Base-by-base conservation (phyloP, 768 basidiomycete genomes). In the Gyrodon lividus region DNA sequence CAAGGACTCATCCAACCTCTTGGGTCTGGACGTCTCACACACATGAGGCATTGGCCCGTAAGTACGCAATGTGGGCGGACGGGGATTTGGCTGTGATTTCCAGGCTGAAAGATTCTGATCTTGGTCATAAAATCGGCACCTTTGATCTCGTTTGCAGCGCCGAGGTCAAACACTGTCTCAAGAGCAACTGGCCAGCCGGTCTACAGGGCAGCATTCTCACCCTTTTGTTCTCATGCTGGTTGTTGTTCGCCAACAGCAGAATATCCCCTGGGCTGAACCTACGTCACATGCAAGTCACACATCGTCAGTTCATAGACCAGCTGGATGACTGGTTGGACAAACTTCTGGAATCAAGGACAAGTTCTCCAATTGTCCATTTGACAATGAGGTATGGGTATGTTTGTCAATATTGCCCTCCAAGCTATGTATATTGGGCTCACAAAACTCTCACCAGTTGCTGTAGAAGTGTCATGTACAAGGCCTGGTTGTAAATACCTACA, bases 321-420 rank as follows among this genome's bases (percentile, higher is more conserved):
- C 41, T 43, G 4, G 41, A 43, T 26, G 4, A 7, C 7, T 43
- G 41, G 41, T 24, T 43, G 23, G 8, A 24, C 3, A 2, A 2
- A 1, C 28, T n/a, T 4, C 24, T n/a, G 22, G 1, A 4, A 7
- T 1, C 16, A 24, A 43, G n/a, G 5, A 24, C 0, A 8, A 43
- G 12, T 43, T 43, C 26, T 43, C 41, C 4, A 24, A 43, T 43
- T 43, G 41, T 26, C 41, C 41, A 14, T 43, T 51, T n/a, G 13
- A 26, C n/a, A n/a, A 5, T 31, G 9, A 31, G 8, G 31, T 31
- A 31, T 33, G 28, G n/a, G n/a, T n/a, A n/a, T n/a, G n/a, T n/a
- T 26, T 17, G 12, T 30, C 4, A 5, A 13, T 26, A 8, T 5
- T 31, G 12, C 31, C 13, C 5, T 14, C 13, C 13, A 31, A 14